phyloP scores from a whole-genome alignment of 2,329 filamentous ascomycete species.

The Clarireedia monteithiana region DNA sequence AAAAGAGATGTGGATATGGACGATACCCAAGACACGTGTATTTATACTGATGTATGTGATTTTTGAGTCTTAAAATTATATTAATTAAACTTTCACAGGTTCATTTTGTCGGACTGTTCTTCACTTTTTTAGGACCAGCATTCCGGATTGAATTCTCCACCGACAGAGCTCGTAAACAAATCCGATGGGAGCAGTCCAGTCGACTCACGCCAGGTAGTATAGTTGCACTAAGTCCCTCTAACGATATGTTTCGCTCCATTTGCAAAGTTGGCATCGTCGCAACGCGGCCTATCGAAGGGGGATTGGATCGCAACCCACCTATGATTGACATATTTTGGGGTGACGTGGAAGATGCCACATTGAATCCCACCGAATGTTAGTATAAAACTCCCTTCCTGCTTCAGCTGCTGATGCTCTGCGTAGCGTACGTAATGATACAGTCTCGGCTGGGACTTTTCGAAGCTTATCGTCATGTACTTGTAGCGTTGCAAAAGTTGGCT shows the following conservation, averaged over 20 bases:
- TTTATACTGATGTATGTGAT: constrained; percentile 60
- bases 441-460: constrained; percentile 69
- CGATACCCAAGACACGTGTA: constrained; percentile 50
- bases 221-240: constrained; percentile 42
- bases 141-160: constrained; percentile 65
- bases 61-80: neutral
- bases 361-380: constrained; percentile 61
- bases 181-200: constrained; percentile 53
- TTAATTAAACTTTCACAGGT: constrained; percentile 40
- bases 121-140: constrained; percentile 55
- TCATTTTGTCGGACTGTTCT: constrained; percentile 55
- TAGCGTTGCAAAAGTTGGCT: constrained; percentile 53
- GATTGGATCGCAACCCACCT: constrained; percentile 58
- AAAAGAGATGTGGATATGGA: constrained; percentile 42
- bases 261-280: constrained; percentile 68
- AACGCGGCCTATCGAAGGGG: constrained; percentile 53
- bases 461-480: constrained; percentile 62
- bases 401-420: neutral
- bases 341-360: constrained; percentile 46
- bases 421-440: constrained; percentile 63
- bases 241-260: constrained; percentile 54
- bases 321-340: constrained; percentile 72
- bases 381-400: neutral
- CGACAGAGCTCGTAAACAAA: constrained; percentile 52
- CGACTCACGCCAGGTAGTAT: constrained; percentile 46